A percentile compares a stretch with the other conserved stretches of the same genome.
Evolutionary conservation across 306 rosid genomes (phyloP).

Genomic region (Castanea sativa): DNA sequence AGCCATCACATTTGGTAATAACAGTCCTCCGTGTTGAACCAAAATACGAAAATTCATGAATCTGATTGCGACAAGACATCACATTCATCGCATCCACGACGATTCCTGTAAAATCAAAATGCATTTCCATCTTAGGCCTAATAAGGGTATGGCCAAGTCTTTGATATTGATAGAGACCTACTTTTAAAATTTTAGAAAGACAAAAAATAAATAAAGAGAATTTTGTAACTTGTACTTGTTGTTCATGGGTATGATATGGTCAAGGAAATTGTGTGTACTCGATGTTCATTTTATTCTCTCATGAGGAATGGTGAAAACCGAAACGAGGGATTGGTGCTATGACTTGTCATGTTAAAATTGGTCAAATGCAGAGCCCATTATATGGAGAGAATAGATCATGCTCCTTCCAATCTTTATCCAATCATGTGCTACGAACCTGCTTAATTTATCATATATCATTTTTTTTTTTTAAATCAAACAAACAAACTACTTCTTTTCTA

Average conservation of each 20-base stretch:
- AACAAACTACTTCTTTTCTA: too few relatives aligned
- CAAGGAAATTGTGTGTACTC: too few relatives aligned
- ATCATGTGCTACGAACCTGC: too few relatives aligned
- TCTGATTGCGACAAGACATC: not conserved
- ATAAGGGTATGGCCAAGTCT: not conserved
- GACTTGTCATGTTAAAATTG: not conserved
- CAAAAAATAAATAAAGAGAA: not conserved
- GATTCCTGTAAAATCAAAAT: not conserved
- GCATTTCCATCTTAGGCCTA: not conserved
- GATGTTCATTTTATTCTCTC: too few relatives aligned
- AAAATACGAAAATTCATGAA: not conserved
- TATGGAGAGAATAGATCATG: too few relatives aligned
- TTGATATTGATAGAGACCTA: not conserved
- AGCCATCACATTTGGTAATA: not conserved
- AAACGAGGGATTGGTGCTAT: not conserved
- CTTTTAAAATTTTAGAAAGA: not conserved
- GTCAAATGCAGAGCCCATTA: too few relatives aligned
- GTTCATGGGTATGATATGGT: not conserved
- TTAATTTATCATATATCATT: too few relatives aligned
- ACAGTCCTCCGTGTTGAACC: not conserved
- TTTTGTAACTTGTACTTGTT: not conserved
- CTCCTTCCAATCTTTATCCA: too few relatives aligned
- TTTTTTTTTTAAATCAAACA: too few relatives aligned
- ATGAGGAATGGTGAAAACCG: not conserved
- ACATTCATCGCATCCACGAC: not conserved